Evolutionary conservation across 129 eudicot genomes (phyloP).

Genomic region (Smallanthus sonchifolius): DNA sequence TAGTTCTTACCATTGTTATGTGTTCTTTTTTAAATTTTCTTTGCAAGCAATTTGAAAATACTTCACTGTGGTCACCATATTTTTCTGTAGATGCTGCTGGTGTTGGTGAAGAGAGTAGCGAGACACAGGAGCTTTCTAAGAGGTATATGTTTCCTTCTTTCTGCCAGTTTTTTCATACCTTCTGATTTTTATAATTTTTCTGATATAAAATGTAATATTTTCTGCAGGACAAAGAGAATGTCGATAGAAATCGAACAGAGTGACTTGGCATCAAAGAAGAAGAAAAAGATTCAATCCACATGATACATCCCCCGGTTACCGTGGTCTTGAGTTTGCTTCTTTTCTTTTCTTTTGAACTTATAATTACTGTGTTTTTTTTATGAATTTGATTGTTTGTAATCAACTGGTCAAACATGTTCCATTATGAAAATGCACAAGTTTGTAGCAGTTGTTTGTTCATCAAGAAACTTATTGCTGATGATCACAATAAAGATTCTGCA

Average conservation of each 20-base stretch:
- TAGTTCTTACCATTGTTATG: not conserved
- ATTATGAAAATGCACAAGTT: conserved; percentile 2
- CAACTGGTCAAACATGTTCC: conserved; percentile 5
- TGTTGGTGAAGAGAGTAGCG: conserved; percentile 42
- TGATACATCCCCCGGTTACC: conserved; percentile 11
- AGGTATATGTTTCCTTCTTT: conserved; percentile 39
- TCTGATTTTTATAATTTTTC: not conserved
- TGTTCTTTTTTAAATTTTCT: not conserved
- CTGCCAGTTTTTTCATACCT: not conserved
- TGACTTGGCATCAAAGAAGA: conserved; percentile 59
- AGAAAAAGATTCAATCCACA: conserved; percentile 46
- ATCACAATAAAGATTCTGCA: not conserved
- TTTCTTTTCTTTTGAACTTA: not conserved
- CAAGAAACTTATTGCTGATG: not conserved
- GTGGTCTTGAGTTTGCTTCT: not conserved
- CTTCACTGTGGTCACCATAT: not conserved
- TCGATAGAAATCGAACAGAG: conserved; percentile 62
- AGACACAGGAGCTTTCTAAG: conserved; percentile 55
- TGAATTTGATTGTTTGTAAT: conserved; percentile 16
- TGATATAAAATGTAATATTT: conserved; percentile 1
- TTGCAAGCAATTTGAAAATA: not conserved
- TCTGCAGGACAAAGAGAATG: conserved; percentile 72
- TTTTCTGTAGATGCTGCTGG: conserved; percentile 33
- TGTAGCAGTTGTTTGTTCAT: not conserved
- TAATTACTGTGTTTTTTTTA: not conserved